These are phyloP conservation scores for Globisporangium heterothallicum DNA, from an alignment of 352 stramenopile species.

Conservation along the genomic window DNA sequence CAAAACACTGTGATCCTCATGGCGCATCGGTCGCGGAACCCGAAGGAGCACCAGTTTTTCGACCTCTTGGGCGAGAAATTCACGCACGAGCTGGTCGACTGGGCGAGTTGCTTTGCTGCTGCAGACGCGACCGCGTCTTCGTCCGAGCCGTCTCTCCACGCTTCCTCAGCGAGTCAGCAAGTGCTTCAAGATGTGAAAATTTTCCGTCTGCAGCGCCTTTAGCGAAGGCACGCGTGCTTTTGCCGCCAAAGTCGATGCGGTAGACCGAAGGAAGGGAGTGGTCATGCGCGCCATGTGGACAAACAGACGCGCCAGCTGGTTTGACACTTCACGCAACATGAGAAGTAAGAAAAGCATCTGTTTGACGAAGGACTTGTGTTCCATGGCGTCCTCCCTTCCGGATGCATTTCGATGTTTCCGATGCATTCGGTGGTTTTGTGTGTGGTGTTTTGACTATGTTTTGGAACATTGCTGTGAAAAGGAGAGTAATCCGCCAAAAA, in stretches of 20 bases:
- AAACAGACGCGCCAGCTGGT: too few relatives aligned
- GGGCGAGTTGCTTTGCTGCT: conserved; percentile 14
- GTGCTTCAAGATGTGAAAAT: conserved; percentile 68
- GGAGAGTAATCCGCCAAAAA: too few relatives aligned
- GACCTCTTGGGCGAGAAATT: conserved; percentile 43
- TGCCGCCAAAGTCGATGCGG: not conserved
- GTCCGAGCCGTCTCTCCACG: not conserved
- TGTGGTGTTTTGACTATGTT: too few relatives aligned
- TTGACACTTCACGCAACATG: too few relatives aligned
- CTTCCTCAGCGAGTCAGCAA: conserved; percentile 8
- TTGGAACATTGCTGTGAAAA: too few relatives aligned
- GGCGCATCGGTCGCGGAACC: conserved; percentile 72
- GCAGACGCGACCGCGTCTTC: conserved; percentile 1
- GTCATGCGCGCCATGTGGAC: not conserved
- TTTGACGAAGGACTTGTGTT: too few relatives aligned
- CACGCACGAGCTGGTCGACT: conserved; percentile 42
- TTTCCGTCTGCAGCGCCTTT: conserved; percentile 38
- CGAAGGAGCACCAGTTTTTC: conserved; percentile 82
- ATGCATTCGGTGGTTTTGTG: too few relatives aligned
- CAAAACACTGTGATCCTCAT: conserved; percentile 55
- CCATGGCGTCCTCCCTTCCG: too few relatives aligned
- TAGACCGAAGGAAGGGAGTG: not conserved
- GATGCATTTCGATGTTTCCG: too few relatives aligned
- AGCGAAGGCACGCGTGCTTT: not conserved
- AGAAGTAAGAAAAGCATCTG: too few relatives aligned